phyloP scores from a whole-genome alignment of 257 asterid species.

The Fraxinus americana region DNA sequence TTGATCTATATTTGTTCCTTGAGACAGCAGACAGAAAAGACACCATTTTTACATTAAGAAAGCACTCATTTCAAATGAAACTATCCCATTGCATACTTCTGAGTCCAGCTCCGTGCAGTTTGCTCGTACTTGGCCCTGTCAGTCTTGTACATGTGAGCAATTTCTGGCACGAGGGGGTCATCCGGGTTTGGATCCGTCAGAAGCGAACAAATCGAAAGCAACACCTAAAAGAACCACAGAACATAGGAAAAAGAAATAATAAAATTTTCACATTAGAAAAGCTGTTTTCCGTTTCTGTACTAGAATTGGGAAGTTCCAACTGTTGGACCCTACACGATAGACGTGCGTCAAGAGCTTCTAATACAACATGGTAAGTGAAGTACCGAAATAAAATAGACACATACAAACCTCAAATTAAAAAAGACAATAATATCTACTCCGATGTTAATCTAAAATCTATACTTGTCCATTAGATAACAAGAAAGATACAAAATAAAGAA shows the following conservation, averaged over 20 bases:
- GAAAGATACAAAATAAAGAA: background rate
- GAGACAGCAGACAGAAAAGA: background rate
- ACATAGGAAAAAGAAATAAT: background rate
- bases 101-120: slow-evolving; percentile 32
- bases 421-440: background rate
- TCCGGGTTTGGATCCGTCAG: slow-evolving; percentile 31
- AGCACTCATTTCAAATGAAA: background rate
- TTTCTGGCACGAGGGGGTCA: slow-evolving; percentile 29
- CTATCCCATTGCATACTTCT: slow-evolving; percentile 31
- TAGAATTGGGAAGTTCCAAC: background rate
- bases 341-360: background rate
- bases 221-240: slow-evolving; percentile 16
- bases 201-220: slow-evolving; percentile 30
- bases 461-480: background rate
- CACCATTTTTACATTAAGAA: background rate
- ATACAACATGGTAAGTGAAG: background rate
- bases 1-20: background rate
- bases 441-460: background rate
- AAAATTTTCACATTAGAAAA: background rate
- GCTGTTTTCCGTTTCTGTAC: background rate
- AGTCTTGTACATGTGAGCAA: slow-evolving; percentile 32
- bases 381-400: background rate
- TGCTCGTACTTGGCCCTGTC: slow-evolving; percentile 27
- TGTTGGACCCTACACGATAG: background rate
- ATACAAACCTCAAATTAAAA: background rate